phyloP scores from a whole-genome alignment of 345 rosid species.

The Salix exigua region DNA sequence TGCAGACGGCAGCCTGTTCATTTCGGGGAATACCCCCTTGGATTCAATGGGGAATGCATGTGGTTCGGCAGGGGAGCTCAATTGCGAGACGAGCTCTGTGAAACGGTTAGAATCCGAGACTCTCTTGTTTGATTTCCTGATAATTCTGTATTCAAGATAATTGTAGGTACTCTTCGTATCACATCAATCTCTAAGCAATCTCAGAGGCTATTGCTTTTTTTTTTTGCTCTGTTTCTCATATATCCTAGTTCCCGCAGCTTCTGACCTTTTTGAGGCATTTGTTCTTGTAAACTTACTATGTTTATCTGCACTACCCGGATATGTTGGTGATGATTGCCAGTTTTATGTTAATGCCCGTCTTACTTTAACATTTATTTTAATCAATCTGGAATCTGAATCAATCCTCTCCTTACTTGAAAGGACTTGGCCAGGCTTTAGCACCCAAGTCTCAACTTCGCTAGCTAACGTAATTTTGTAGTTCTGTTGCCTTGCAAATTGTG shows the following conservation, averaged over 20 bases:
- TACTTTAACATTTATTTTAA: not conserved
- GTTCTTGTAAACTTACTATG: not conserved
- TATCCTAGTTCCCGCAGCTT: not conserved
- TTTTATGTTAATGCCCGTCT: not conserved
- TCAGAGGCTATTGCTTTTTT: not conserved
- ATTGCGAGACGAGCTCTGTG: constrained; percentile 34
- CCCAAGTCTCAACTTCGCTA: not conserved
- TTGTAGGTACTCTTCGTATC: not conserved
- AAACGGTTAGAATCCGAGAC: constrained; percentile 48
- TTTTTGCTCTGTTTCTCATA: no score
- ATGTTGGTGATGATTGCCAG: not conserved
- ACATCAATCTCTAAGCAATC: not conserved
- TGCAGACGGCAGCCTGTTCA: constrained; percentile 38
- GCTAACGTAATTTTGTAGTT: not conserved
- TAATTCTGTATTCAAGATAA: not conserved
- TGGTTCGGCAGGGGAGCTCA: constrained; percentile 27
- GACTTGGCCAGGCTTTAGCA: not conserved
- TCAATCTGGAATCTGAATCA: not conserved
- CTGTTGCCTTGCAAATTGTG: not conserved
- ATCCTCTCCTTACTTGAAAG: not conserved
- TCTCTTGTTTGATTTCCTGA: not conserved
- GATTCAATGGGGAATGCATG: constrained; percentile 27
- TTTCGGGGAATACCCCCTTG: constrained; percentile 23
- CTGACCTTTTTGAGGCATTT: not conserved
- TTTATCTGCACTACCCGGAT: not conserved